phyloP scores from a whole-genome alignment of 169 alveolate genomes.

The Plasmodium relictum region DNA sequence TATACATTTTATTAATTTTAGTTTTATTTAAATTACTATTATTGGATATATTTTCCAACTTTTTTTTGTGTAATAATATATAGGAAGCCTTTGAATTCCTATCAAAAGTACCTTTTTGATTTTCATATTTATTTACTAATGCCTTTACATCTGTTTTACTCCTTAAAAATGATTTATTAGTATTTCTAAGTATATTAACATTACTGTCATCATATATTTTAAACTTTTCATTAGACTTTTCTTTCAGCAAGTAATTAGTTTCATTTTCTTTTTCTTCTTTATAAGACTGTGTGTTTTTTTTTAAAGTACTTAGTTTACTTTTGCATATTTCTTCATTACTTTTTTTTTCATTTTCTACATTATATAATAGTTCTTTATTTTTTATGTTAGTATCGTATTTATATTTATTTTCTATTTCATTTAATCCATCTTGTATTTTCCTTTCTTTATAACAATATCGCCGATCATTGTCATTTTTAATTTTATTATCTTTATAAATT shows the following conservation, averaged over 20 bases:
- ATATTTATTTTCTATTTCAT: not conserved
- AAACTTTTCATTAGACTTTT: conserved; percentile 24
- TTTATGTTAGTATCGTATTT: not conserved
- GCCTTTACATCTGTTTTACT: conserved; percentile 37
- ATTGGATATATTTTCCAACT: not conserved
- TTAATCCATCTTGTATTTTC: not conserved
- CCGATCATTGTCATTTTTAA: not conserved
- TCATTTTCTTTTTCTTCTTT: conserved; percentile 5
- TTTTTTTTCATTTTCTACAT: not conserved
- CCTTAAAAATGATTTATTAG: conserved; percentile 21
- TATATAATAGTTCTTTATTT: not conserved
- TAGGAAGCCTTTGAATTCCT: not conserved
- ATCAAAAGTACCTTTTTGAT: not conserved
- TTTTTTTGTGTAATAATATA: not conserved
- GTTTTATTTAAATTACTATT: not conserved
- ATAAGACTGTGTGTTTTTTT: not conserved
- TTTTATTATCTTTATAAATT: not conserved
- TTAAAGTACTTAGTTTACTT: not conserved
- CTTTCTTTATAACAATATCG: not conserved
- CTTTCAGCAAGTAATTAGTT: conserved; percentile 17
- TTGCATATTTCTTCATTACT: not conserved
- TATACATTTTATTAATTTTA: not conserved
- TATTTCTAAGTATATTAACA: not conserved
- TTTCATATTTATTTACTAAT: conserved; percentile 49
- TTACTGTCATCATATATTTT: not conserved